These are phyloP conservation scores for Melampsora americana DNA, from an alignment of 1,284 basidiomycete species.

Conservation along the genomic window DNA sequence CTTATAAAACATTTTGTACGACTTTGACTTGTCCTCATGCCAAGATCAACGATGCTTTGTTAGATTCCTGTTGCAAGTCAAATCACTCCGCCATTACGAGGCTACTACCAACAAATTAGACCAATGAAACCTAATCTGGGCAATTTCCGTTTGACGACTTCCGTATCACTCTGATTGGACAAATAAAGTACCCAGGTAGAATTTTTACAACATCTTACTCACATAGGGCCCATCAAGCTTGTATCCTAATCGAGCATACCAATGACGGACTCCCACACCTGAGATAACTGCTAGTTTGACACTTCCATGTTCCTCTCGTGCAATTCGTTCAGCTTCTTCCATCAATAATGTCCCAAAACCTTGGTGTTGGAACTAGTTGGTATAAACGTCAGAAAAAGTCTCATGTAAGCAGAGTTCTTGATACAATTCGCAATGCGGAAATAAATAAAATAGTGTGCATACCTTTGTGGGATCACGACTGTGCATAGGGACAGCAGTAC, in stretches of 20 bases:
- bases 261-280: constrained; percentile 58
- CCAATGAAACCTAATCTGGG: too few relatives aligned
- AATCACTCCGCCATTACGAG: too few relatives aligned
- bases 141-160: too few relatives aligned
- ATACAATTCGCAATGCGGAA: not conserved
- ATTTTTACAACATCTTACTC: constrained; percentile 65
- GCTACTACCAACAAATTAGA: too few relatives aligned
- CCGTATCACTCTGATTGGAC: too few relatives aligned
- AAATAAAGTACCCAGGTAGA: not conserved
- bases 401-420: not conserved
- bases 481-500: constrained; percentile 95
- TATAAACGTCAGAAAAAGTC: constrained; percentile 41
- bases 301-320: constrained; percentile 94
- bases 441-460: constrained; percentile 4
- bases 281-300: constrained; percentile 93
- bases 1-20: too few relatives aligned
- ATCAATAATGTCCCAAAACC: constrained; percentile 96
- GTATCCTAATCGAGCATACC: constrained; percentile 70
- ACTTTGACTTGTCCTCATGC: too few relatives aligned
- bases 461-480: constrained; percentile 88
- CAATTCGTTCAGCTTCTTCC: constrained; percentile 98
- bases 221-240: constrained; percentile 95
- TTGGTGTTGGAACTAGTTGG: constrained; percentile 57
- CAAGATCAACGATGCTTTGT: too few relatives aligned
- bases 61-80: too few relatives aligned